Evolutionary conservation across 1,139 yeast genomes (phyloP).

Genomic region (Candida smagusa): DNA sequence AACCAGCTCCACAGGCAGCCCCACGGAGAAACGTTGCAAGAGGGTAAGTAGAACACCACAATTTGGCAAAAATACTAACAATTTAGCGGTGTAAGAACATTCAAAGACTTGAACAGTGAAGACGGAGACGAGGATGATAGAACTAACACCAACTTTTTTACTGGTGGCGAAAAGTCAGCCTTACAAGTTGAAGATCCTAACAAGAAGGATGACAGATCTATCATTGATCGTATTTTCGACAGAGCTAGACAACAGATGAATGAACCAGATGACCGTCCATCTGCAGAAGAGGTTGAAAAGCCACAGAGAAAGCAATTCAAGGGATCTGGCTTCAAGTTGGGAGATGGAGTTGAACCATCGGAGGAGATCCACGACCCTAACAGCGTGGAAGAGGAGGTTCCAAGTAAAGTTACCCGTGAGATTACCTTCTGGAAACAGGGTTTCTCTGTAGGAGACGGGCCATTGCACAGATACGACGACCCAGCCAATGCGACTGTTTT

Average conservation of each 20-base stretch:
- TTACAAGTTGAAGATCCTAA: constrained; percentile 92
- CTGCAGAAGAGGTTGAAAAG: constrained; percentile 22
- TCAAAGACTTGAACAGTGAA: constrained; percentile 47
- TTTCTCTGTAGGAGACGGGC: constrained; percentile 90
- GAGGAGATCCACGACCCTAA: constrained; percentile 30
- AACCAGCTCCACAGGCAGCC: constrained; percentile 5
- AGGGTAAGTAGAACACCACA: constrained; percentile 1
- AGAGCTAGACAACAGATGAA: constrained; percentile 43
- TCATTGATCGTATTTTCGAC: constrained; percentile 45
- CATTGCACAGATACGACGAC: constrained; percentile 82
- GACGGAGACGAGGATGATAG: constrained; percentile 59
- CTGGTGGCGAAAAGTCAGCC: constrained; percentile 95
- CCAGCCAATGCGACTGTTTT: constrained; percentile 77
- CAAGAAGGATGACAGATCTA: constrained; percentile 38
- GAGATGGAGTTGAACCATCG: constrained; percentile 55
- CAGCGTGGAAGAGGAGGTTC: constrained; percentile 27
- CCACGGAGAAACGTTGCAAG: constrained; percentile 7
- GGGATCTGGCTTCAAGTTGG: constrained; percentile 83
- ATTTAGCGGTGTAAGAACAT: constrained; percentile 36
- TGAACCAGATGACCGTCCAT: constrained; percentile 44
- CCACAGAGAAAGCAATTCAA: constrained; percentile 31
- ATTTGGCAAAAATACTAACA: constrained; percentile 1
- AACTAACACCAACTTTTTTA: constrained; percentile 73
- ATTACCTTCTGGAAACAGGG: constrained; percentile 97
- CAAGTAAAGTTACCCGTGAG: constrained; percentile 60